Base-by-base conservation (phyloP, 257 asterid species). In the Solanum appendiculatum region DNA sequence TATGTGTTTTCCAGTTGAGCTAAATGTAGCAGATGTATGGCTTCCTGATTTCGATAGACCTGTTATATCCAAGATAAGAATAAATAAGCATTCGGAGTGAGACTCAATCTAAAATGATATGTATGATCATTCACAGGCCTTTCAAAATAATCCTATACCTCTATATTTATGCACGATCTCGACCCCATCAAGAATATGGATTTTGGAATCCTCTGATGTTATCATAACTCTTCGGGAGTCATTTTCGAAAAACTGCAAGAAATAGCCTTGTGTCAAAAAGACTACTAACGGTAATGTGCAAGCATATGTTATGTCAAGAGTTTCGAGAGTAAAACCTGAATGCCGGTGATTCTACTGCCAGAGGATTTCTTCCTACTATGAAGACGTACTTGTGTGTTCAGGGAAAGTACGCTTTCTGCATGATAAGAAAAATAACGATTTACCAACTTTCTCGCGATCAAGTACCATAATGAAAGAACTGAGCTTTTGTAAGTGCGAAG, bases 131-230 rank as follows among this genome's bases (percentile, higher is more conserved):
- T 66, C 23, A 42, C 21, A 31, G 44, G 20, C 40, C 58, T 78
- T 44, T 78, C 33, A 36, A 56, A 39, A 1, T 60, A 31, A 77
- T 70, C 81, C 6, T 46, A 11, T 90, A 95, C 99, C 98, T 95
- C 85, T 94, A 91, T 95, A 95, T 86, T 96, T 95, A 82, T 87
- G 92, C 86, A 96, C 95, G 87, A 93, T 86, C 82, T 94, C 95
- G n/a, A 91, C 87, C 87, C 97, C 98, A 51, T 96, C 97, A 34
- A 96, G 96, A 78, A 95, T 90, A 3, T 95, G 94, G 70, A 96
- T 93, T 91, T 89, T 96, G 72, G 99, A 94, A 91, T 94, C 99
- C 86, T 91, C 95, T 0, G 98, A 95, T 20, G 98, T 94, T 42
- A 96, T 89, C 99, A 96, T 93, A 88, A 94, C 89, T 86, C 94